phyloP scores from a whole-genome alignment of 164 flowering plant genomes.

The Vitis amurensis region DNA sequence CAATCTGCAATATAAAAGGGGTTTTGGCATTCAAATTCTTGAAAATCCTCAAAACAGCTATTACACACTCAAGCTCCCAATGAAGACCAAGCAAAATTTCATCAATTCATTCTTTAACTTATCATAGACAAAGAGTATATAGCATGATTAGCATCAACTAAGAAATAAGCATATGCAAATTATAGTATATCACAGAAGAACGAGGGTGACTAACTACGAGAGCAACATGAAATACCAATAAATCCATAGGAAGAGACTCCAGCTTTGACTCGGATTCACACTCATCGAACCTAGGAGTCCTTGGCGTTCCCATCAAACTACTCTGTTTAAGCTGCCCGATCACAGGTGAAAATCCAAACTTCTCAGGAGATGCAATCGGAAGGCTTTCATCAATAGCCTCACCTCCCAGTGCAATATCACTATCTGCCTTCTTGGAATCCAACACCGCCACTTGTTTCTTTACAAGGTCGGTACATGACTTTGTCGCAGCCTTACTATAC shows the following conservation, averaged over 20 bases:
- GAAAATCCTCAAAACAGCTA: too few relatives aligned
- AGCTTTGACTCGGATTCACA: slow-evolving; percentile 73
- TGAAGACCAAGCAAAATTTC: too few relatives aligned
- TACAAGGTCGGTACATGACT: slow-evolving; percentile 75
- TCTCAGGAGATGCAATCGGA: slow-evolving; percentile 49
- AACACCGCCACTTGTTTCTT: slow-evolving; percentile 67
- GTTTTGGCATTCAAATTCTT: too few relatives aligned
- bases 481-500: slow-evolving; percentile 42
- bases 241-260: slow-evolving; percentile 89
- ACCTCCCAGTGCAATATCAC: slow-evolving; percentile 18
- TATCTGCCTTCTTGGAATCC: slow-evolving; percentile 34
- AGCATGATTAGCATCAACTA: too few relatives aligned
- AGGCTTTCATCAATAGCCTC: slow-evolving; percentile 34
- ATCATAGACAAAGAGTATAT: too few relatives aligned
- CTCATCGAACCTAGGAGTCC: slow-evolving; percentile 49
- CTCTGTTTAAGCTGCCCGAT: slow-evolving; percentile 31
- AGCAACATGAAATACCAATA: slow-evolving; percentile 53
- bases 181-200: too few relatives aligned
- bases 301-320: slow-evolving; percentile 60
- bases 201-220: not conserved
- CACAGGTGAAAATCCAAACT: slow-evolving; percentile 20
- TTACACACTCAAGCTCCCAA: too few relatives aligned
- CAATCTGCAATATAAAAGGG: not conserved
- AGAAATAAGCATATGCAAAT: too few relatives aligned
- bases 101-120: too few relatives aligned